Conservation (phyloP, 345 rosid species). For the Populus davidiana region DNA sequence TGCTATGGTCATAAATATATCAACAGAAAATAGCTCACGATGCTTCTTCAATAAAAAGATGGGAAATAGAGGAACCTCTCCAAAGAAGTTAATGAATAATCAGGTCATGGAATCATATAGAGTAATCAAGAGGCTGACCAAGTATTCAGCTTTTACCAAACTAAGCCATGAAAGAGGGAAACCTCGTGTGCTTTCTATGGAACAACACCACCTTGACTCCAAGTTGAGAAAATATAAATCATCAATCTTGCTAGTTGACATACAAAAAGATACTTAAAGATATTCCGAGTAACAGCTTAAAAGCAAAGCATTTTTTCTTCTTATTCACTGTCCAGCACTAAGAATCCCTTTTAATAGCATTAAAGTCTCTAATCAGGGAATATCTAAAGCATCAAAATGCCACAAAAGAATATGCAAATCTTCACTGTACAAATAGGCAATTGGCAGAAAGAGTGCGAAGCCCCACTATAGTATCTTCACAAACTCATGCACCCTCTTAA, state of each 20-base stretch:
- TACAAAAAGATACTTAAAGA: background rate
- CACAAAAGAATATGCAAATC: slow-evolving; percentile 9
- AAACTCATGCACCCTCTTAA: slow-evolving; percentile 7
- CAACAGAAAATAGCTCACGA: background rate
- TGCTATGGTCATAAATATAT: background rate
- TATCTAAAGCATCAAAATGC: background rate
- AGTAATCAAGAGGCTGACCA: background rate
- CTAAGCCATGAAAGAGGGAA: background rate
- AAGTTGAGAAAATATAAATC: background rate
- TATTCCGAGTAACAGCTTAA: background rate
- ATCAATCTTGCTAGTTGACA: too few species aligned
- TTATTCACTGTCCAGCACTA: background rate
- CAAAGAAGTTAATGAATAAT: background rate
- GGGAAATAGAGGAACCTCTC: background rate
- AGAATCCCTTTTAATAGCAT: background rate
- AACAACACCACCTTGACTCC: background rate
- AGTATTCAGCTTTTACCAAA: background rate
- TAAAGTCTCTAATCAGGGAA: background rate
- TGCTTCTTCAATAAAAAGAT: background rate
- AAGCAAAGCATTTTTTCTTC: background rate
- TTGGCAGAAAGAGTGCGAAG: background rate
- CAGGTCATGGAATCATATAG: background rate
- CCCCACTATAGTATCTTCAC: slow-evolving; percentile 4
- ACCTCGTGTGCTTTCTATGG: background rate
- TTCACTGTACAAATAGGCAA: background rate